Evolutionary conservation across 129 eudicot genomes (phyloP).

Genomic region (Helichrysum umbraculigerum): DNA sequence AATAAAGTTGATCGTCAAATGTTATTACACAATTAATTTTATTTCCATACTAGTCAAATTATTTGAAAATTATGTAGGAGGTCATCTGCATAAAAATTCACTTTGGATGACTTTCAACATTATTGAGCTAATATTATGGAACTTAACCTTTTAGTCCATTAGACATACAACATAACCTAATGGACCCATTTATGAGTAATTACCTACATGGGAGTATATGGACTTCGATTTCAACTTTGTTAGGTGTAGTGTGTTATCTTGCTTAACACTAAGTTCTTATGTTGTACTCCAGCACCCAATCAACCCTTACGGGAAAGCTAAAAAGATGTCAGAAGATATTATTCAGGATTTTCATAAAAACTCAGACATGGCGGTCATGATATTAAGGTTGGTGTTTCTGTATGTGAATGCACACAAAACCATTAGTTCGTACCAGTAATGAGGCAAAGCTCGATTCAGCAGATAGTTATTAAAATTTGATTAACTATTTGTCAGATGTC

Average conservation of each 20-base stretch:
- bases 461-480: not conserved
- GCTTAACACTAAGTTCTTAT: not conserved
- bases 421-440: not conserved
- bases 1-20: not conserved
- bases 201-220: too few species aligned
- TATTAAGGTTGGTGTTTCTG: conserved; percentile 53
- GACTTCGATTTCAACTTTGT: not conserved
- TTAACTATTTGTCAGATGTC: not conserved
- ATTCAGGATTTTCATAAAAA: conserved; percentile 67
- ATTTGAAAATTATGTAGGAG: not conserved
- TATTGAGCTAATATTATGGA: not conserved
- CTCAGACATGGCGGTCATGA: conserved; percentile 80
- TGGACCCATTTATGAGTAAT: conserved; percentile 6
- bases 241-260: not conserved
- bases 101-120: not conserved
- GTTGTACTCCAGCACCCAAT: conserved; percentile 54
- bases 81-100: not conserved
- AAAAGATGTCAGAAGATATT: conserved; percentile 89
- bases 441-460: not conserved
- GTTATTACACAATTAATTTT: not conserved
- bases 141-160: not conserved
- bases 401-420: not conserved
- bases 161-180: not conserved
- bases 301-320: conserved; percentile 85
- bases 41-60: too few species aligned